Evolutionary conservation across 306 rosid species (phyloP), one percentile per base, ranked within the genome.

Genomic region (Gleditsia sinensis): DNA sequence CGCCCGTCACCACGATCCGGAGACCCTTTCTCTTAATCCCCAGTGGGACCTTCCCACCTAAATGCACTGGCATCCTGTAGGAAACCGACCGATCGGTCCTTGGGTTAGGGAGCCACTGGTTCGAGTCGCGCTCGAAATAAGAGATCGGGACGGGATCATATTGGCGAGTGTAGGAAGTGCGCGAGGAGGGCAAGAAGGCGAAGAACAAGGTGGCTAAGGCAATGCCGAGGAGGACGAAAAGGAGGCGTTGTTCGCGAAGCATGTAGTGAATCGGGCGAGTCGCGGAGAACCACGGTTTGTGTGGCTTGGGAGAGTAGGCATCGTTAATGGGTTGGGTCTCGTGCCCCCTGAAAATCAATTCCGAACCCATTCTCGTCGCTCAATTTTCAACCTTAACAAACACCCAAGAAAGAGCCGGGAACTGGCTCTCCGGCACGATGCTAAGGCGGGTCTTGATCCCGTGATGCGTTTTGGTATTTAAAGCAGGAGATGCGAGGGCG

Each of bases 1-100:
- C 98, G 2, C 98, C 98, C 0, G 98, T 93, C 0, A 93, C 98
- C 27, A 93, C 98, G 87, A 93, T 89, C 84, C 98, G 92, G 7
- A 87, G 90, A 9, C 92, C 96, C 71, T 93, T 93, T 3, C 94
- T 62, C 71, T 88, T 91, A 64, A 93, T 75, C 1, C 98, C 98
- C 1, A 93, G 59, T 1, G 98, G 98, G 6, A 93, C 71, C 72
- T 93, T 93, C 48, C 97, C 98, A 0, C 90, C 83, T 0, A 96
- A 89, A 72, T 80, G 86, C 78, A 81, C 77, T 19, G 46, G 53
- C 20, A 56, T 67, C 33, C 17, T 48, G 72, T 83, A 30, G 17
- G 63, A 74, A 13, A 20, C n/a, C 0, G 89, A 78, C 36, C 75
- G 92, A 42, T 83, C 85, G 76, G 48, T 27, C 23, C 27, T 36